These are phyloP conservation scores for Dissophora ornata DNA, from an alignment of 192 early-diverging fungal genomes.

Conservation along the genomic window DNA sequence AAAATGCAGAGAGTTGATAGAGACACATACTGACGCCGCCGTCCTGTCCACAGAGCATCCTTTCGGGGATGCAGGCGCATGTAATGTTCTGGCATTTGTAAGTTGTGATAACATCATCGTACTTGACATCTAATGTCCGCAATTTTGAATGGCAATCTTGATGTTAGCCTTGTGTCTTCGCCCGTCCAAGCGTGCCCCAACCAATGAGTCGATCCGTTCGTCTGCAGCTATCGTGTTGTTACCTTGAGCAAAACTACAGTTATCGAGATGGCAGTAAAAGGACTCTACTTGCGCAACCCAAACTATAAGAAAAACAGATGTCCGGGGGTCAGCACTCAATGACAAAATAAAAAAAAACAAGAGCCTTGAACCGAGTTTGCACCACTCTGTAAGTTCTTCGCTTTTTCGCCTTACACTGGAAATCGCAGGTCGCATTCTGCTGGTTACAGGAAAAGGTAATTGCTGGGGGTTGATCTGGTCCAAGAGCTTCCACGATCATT, in stretches of 20 bases:
- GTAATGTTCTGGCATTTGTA: slow-evolving; percentile 80
- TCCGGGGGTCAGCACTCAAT: too few species aligned
- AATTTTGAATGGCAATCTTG: neutral
- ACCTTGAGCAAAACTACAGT: slow-evolving; percentile 78
- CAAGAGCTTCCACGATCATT: slow-evolving; percentile 67
- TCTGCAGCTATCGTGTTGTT: too few species aligned
- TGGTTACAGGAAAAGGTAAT: slow-evolving; percentile 81
- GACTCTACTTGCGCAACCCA: slow-evolving; percentile 89
- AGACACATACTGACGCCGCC: slow-evolving; percentile 78
- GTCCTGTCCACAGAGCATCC: slow-evolving; percentile 87
- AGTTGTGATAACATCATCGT: slow-evolving; percentile 66
- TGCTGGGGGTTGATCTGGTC: slow-evolving; percentile 75
- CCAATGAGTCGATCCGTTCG: too few species aligned
- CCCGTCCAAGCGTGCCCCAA: too few species aligned
- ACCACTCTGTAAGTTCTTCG: neutral
- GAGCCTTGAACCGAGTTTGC: too few species aligned
- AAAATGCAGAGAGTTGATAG: too few species aligned
- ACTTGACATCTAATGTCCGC: slow-evolving; percentile 51
- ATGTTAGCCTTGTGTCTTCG: too few species aligned
- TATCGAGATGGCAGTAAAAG: slow-evolving; percentile 88
- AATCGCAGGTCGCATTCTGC: slow-evolving; percentile 69
- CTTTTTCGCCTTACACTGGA: slow-evolving; percentile 74
- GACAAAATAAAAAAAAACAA: neutral
- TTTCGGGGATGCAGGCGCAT: slow-evolving; percentile 82
- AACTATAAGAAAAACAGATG: slow-evolving; percentile 53